Conservation (phyloP, 2,329 filamentous ascomycete genomes). For the Fusarium nygamai region DNA sequence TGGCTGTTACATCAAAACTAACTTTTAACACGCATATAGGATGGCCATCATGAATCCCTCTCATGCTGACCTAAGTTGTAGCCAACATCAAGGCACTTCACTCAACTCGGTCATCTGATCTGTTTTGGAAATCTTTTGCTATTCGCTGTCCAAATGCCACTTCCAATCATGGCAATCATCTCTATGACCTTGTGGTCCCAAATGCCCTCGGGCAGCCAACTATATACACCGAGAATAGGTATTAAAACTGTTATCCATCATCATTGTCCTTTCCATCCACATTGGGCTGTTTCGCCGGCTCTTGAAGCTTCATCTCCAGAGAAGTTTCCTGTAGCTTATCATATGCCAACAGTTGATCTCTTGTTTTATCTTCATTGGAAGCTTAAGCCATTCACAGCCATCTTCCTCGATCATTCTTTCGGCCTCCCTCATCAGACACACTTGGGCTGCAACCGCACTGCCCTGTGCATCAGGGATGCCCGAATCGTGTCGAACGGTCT, state of each 20-base stretch:
- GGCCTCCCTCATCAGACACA: conserved; percentile 20
- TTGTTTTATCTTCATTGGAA: background rate
- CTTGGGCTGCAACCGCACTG: background rate
- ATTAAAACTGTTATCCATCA: conserved; percentile 45
- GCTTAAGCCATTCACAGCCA: background rate
- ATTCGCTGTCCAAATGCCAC: conserved; percentile 38
- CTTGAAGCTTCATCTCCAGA: background rate
- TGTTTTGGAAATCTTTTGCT: background rate
- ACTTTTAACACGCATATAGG: background rate
- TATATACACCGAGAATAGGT: conserved; percentile 45
- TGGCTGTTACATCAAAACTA: background rate
- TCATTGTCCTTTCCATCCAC: conserved; percentile 24
- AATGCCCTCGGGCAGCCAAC: conserved; percentile 33
- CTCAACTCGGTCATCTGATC: background rate
- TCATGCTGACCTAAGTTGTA: conserved; percentile 6
- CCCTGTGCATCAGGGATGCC: background rate
- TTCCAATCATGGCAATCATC: conserved; percentile 27
- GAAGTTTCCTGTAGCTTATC: background rate
- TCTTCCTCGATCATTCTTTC: conserved; percentile 2
- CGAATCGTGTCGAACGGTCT: background rate
- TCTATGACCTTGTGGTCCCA: conserved; percentile 34
- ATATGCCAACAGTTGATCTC: background rate
- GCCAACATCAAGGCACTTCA: background rate
- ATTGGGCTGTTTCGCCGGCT: background rate
- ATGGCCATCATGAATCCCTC: background rate